Base-by-base conservation (phyloP, 768 basidiomycete genomes). In the Roridomyces roridus region DNA sequence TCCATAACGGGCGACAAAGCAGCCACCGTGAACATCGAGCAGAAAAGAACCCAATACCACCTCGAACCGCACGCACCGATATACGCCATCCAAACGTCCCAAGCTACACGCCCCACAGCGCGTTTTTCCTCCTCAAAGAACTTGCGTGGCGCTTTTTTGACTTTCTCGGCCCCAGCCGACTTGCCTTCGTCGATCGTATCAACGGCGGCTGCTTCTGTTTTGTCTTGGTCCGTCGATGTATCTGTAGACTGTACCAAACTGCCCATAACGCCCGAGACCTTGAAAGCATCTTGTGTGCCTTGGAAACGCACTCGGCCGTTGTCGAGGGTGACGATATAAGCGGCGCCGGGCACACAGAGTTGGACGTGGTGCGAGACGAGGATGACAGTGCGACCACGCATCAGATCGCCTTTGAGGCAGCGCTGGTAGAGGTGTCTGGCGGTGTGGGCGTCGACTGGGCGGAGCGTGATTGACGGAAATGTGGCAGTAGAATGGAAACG, bases 321-420 rank as follows among this genome's bases (percentile, higher is more conserved):
- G 64, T 94, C 91, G 25, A 94, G 78, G 14, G 89, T 86, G 35
- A 96, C 90, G 62, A 98, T 80, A 70, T 93, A 95, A 23, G 74
- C 76, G 2, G 96, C 93, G 26, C 85, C 89, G 1, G 91, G 85
- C 3, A 86, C 81, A 66, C 92, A 94, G 6, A 98, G 80, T 66
- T 94, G 91, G 31, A 97, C 91, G 67, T 96, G 94, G 67, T 99
- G 96, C 3, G 96, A 97, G 46, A 98, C 96, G 12, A 99, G 81
- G 56, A 98, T 85, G 59, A 96, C 77, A 0, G 97, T 98, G 31
- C 96, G 83, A 21, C 85, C 87, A 46, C 76, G 73, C 80, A 95
- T 85, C 31, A 98, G 79, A n/a, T 89, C 85, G 17, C 96, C 96
- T 62, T 85, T 86, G 29, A 99, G 75, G 65, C 94, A 97, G 64